Conservation (phyloP, 75 land plant species). For the Pinus tabuliformis region DNA sequence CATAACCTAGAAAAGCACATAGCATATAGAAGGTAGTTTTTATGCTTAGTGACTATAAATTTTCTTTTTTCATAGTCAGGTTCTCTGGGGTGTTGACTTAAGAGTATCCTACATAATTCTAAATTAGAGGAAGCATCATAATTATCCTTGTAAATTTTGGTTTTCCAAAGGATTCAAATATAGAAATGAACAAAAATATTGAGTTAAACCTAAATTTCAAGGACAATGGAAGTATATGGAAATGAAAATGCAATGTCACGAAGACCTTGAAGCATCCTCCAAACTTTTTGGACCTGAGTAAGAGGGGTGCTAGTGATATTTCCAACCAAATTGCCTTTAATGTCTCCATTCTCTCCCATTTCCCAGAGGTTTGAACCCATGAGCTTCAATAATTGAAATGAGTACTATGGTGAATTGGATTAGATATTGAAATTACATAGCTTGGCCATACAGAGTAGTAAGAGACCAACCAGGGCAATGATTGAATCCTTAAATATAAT, state of each 20-base stretch:
- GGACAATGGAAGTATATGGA: not conserved
- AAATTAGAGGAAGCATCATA: not conserved
- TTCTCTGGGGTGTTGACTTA: constrained; percentile 11
- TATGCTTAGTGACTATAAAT: not conserved
- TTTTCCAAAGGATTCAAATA: not conserved
- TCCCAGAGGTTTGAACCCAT: too few relatives aligned
- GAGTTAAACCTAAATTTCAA: too few relatives aligned
- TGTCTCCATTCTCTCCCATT: too few relatives aligned
- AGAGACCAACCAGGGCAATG: not conserved
- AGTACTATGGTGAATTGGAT: not conserved
- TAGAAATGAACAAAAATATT: too few relatives aligned
- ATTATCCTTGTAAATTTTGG: not conserved
- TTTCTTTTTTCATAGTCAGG: constrained; percentile 11
- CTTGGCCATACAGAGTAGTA: not conserved
- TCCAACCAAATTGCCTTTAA: constrained; percentile 42
- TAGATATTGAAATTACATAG: not conserved
- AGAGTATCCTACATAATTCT: not conserved
- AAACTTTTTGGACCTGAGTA: too few relatives aligned
- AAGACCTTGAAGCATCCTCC: constrained; percentile 3
- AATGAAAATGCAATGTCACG: constrained; percentile 37
- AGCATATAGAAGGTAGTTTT: constrained; percentile 3
- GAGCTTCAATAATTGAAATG: not conserved
- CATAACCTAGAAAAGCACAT: constrained; percentile 17
- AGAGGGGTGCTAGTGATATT: constrained; percentile 12
- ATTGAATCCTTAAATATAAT: not conserved